A percentile compares a stretch with the other conserved stretches of the same genome.
phyloP scores from a whole-genome alignment of 1,139 yeast species.

The Yamadazyma dushanensis region DNA sequence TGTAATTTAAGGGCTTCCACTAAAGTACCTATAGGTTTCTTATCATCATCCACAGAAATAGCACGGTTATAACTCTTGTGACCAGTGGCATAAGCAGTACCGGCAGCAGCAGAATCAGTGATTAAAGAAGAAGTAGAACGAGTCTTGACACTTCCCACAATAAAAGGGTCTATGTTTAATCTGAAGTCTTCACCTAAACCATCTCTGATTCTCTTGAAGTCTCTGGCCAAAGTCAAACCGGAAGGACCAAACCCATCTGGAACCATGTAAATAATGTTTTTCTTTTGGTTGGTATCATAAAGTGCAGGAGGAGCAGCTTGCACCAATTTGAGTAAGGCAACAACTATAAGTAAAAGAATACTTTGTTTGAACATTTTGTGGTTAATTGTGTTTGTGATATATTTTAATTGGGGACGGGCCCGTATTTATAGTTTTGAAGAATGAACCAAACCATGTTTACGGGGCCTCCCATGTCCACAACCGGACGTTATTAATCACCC shows the following conservation, averaged over 20 bases:
- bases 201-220: conserved; percentile 61
- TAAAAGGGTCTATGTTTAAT: conserved; percentile 60
- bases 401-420: too few relatives aligned
- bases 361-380: conserved; percentile 3
- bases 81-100: conserved; percentile 85
- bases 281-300: conserved; percentile 10
- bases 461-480: too few relatives aligned
- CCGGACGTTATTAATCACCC: too few relatives aligned
- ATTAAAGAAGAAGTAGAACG: conserved; percentile 68
- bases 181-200: conserved; percentile 48
- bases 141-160: conserved; percentile 79
- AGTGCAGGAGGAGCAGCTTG: conserved; percentile 7
- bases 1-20: conserved; percentile 78
- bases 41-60: conserved; percentile 66
- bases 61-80: conserved; percentile 82
- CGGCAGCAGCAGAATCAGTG: conserved; percentile 94
- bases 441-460: too few relatives aligned
- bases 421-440: too few relatives aligned
- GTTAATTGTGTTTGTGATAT: too few relatives aligned
- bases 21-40: conserved; percentile 74
- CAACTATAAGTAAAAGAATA: conserved; percentile 2
- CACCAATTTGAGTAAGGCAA: conserved; percentile 1
- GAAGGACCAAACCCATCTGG: conserved; percentile 95
- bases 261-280: conserved; percentile 78
- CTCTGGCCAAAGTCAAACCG: conserved; percentile 70